Conservation (phyloP, 192 early-diverging fungal genomes). For the Linderina pennispora region DNA sequence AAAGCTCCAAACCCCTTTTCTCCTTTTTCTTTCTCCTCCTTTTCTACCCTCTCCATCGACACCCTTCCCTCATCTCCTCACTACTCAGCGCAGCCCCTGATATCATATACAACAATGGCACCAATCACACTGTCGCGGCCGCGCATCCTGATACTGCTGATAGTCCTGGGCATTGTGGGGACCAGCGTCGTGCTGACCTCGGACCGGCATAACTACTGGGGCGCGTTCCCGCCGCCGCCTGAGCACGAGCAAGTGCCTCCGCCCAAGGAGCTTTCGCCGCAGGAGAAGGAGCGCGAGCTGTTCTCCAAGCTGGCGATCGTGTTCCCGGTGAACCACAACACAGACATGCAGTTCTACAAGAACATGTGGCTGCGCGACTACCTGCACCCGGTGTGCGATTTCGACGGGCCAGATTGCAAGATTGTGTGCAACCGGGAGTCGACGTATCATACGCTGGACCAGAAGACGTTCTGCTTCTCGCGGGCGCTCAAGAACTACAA, state of each 20-base stretch:
- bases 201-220: constrained; percentile 16
- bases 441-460: constrained; percentile 23
- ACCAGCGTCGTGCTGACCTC: constrained; percentile 13
- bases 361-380: constrained; percentile 39
- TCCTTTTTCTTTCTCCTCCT: background rate
- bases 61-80: too few relatives aligned
- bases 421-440: constrained; percentile 33
- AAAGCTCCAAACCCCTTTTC: too few relatives aligned
- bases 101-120: too few relatives aligned
- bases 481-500: constrained; percentile 10
- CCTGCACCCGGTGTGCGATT: constrained; percentile 41
- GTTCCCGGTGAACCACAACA: constrained; percentile 38
- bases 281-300: constrained; percentile 3
- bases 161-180: constrained; percentile 5
- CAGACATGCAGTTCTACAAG: constrained; percentile 39
- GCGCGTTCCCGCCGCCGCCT: constrained; percentile 9
- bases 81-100: too few relatives aligned
- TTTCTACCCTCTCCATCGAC: too few relatives aligned
- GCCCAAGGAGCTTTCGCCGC: background rate
- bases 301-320: constrained; percentile 25
- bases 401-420: constrained; percentile 22
- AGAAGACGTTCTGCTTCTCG: constrained; percentile 29
- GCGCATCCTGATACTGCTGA: constrained; percentile 6
- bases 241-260: too few relatives aligned
- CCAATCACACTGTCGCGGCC: constrained; percentile 1